phyloP scores from a whole-genome alignment of 2,329 filamentous ascomycete genomes.

The Aureobasidium vineae region DNA sequence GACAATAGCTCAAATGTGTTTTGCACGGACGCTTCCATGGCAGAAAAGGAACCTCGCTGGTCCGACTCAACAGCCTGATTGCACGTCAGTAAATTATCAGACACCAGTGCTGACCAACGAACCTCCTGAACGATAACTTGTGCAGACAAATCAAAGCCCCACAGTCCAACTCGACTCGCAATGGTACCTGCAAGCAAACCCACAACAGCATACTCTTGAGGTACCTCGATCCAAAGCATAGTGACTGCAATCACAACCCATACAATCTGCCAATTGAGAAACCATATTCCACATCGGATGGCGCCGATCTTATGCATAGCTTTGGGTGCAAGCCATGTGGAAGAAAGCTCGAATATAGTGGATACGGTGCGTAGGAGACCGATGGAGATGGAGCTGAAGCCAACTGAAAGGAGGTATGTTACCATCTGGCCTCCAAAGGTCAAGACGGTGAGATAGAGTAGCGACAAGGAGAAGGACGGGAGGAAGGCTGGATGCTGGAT shows the following conservation, averaged over 20 bases:
- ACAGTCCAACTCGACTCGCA: conserved; percentile 46
- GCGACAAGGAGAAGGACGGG: conserved; percentile 58
- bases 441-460: conserved; percentile 63
- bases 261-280: conserved; percentile 64
- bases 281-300: conserved; percentile 69
- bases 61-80: conserved; percentile 38
- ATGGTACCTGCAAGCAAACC: conserved; percentile 43
- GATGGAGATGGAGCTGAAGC: conserved; percentile 54
- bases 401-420: conserved; percentile 59
- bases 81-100: background rate
- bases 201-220: conserved; percentile 29
- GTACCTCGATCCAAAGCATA: conserved; percentile 35
- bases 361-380: conserved; percentile 55
- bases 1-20: conserved; percentile 68
- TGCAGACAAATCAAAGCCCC: conserved; percentile 50
- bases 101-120: background rate
- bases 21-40: conserved; percentile 65
- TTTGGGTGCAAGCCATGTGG: conserved; percentile 60
- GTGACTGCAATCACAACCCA: conserved; percentile 48
- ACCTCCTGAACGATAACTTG: conserved; percentile 50
- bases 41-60: conserved; percentile 65
- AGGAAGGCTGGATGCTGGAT: conserved; percentile 56
- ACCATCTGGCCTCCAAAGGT: conserved; percentile 63
- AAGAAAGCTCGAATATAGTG: conserved; percentile 57
- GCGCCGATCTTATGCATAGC: conserved; percentile 52